Evolutionary conservation across 2,329 filamentous ascomycete species (phyloP).

Genomic region (Fusarium cicatricum): DNA sequence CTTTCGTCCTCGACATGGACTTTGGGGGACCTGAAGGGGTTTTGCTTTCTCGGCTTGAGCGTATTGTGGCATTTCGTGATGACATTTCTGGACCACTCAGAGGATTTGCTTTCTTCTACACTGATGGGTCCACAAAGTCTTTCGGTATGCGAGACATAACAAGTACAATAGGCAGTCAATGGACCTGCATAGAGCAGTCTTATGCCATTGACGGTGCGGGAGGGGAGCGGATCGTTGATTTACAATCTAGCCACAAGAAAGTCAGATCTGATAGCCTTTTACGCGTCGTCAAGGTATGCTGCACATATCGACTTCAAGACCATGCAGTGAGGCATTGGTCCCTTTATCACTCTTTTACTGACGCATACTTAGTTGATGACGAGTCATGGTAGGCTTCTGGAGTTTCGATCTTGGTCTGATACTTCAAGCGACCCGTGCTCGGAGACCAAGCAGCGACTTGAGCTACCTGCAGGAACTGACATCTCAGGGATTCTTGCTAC

Average conservation of each 20-base stretch:
- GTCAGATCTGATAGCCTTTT: fast-evolving
- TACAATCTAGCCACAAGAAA: neutral
- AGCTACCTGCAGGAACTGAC: neutral
- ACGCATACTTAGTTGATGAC: neutral
- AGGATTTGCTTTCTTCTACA: constrained; percentile 12
- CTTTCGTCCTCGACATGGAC: constrained; percentile 11
- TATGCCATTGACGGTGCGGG: constrained; percentile 4
- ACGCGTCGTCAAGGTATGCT: neutral
- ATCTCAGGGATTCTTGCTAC: constrained; percentile 5
- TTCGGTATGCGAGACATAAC: neutral
- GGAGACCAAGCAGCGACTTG: neutral
- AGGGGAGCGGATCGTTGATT: constrained; percentile 4
- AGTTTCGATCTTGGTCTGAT: neutral
- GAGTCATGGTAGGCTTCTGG: neutral
- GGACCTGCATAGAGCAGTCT: constrained; percentile 2
- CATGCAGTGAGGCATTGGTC: too few species aligned
- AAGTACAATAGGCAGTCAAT: neutral
- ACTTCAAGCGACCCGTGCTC: neutral
- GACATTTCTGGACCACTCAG: fast-evolving
- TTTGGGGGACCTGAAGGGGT: constrained; percentile 4
- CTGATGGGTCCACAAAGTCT: neutral
- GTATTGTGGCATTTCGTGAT: neutral
- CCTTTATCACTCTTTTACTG: too few species aligned
- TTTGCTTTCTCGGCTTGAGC: neutral
- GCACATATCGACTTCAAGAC: neutral